Base-by-base conservation (phyloP, 169 alveolate species). In the Neospora caninum region DNA sequence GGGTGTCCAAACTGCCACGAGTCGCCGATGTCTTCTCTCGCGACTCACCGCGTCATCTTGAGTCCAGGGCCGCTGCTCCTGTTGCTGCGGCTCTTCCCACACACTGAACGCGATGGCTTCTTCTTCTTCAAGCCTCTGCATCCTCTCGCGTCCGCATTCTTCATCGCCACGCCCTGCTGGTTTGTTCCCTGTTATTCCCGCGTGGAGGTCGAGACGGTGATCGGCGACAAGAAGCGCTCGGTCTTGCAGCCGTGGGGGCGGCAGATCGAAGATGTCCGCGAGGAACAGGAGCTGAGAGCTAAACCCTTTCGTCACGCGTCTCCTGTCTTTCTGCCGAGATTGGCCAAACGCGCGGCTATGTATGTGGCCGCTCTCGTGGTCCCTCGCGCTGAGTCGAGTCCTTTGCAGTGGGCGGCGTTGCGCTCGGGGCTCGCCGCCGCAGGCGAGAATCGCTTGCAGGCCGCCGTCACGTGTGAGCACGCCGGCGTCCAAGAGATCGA, bases 21-120 rank as follows among this genome's bases (percentile, higher is more conserved):
- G 7, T 16, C 64, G 18, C 7, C 64, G 20, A 10, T 64, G 34
- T 13, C 73, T 1, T 7, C 39, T 29, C 86, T 36, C 86, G 45
- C 86, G 22, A n/a, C 86, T n/a, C 20, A 78, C 86, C 86, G 86
- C 45, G n/a, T 78, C 86, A 16, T 78, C 86, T n/a, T 78, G 86
- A n/a, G 45, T 7, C 86, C 86, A 78, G 27, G 22, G 86, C 29
- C 86, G 41, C 42, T 25, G 86, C 86, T 78, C 86, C 86, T 78
- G 86, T 25, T 78, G 86, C 1, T 78, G 86, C 7, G 42, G 43
- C 43, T 43, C 86, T 78, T 78, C 86, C 86, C 86, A 78, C n/a
- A 78, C 86, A 25, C 86, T 78, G 86, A 78, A 78, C n/a, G 86
- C 86, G 9, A 78, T 10, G 31, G 86, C 86, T n/a, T 78, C 86